These are phyloP conservation scores for Thielaviopsis euricoi DNA, from an alignment of 2,329 filamentous ascomycete species.

Conservation along the genomic window DNA sequence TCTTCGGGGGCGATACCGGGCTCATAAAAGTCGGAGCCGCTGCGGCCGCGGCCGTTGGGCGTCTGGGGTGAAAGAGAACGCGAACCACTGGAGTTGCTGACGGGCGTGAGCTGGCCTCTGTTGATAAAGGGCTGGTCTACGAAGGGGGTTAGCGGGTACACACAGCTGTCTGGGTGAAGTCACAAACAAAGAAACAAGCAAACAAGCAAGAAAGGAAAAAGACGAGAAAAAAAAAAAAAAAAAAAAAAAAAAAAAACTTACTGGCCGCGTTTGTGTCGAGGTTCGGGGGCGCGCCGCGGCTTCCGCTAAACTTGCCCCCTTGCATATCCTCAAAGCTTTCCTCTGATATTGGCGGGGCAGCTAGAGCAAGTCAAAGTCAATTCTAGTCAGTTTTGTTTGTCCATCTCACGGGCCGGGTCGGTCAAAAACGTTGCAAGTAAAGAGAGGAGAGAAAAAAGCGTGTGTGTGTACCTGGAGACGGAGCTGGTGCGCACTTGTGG, in stretches of 20 bases:
- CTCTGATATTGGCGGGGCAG: constrained; percentile 6
- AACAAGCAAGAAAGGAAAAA: too few relatives aligned
- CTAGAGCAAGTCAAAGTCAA: too few relatives aligned
- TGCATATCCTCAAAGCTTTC: constrained; percentile 3
- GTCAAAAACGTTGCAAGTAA: too few relatives aligned
- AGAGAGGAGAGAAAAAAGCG: too few relatives aligned
- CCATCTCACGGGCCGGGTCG: too few relatives aligned
- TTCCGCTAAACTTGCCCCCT: not conserved
- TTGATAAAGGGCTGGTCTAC: constrained; percentile 38
- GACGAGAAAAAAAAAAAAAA: not conserved
- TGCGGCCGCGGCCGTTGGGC: constrained; percentile 28
- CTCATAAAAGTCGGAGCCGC: constrained; percentile 28
- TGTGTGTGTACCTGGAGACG: not conserved
- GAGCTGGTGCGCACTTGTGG: constrained; percentile 43
- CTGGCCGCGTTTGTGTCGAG: constrained; percentile 38
- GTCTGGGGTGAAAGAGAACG: constrained; percentile 48
- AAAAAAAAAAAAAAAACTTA: constrained; percentile 19
- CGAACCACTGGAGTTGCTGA: constrained; percentile 43
- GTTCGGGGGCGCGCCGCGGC: constrained; percentile 21
- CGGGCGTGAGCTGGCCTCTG: constrained; percentile 44
- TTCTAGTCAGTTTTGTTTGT: too few relatives aligned
- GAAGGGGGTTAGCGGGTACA: not conserved
- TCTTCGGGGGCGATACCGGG: constrained; percentile 29
- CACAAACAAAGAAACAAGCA: constrained; percentile 1
- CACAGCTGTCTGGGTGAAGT: too few relatives aligned